Conservation (phyloP, 2,329 filamentous ascomycete genomes). For the Aspergillus fumigatiaffinis region DNA sequence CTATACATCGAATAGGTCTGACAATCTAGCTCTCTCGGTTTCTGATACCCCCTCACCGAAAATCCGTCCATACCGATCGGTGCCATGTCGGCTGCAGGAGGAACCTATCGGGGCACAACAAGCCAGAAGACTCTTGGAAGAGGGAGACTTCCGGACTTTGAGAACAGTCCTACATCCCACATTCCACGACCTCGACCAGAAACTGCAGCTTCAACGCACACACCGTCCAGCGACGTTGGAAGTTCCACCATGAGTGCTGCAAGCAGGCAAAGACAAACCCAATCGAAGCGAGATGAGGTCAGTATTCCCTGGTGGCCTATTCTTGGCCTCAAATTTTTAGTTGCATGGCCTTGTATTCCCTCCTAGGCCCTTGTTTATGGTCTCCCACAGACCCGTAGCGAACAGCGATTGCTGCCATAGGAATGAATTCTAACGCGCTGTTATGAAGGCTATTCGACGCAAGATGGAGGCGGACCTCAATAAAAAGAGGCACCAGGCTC, state of each 20-base stretch:
- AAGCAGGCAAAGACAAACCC: conserved; percentile 89
- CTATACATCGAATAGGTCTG: conserved; percentile 1
- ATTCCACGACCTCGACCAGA: conserved; percentile 62
- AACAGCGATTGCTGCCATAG: not conserved
- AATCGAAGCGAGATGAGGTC: conserved; percentile 97
- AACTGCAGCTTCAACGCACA: conserved; percentile 29
- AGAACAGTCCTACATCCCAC: conserved; percentile 51
- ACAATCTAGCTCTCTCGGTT: conserved; percentile 11
- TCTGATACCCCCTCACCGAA: conserved; percentile 18
- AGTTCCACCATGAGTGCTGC: conserved; percentile 73
- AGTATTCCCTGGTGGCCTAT: not conserved
- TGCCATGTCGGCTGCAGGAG: conserved; percentile 53
- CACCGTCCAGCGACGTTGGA: conserved; percentile 49
- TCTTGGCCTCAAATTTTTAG: not conserved
- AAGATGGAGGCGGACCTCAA: conserved; percentile 97
- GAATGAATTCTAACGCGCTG: not conserved
- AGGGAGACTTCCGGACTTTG: conserved; percentile 51
- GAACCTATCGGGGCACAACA: conserved; percentile 58
- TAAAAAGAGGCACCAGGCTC: conserved; percentile 86
- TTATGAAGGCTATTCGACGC: conserved; percentile 76
- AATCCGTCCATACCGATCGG: conserved; percentile 4
- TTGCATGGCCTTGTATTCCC: not conserved
- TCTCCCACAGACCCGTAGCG: not conserved
- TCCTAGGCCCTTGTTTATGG: conserved; percentile 14
- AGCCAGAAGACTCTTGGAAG: conserved; percentile 49